A percentile compares a stretch with the other conserved stretches of the same genome.
Evolutionary conservation across 2,329 filamentous ascomycete genomes (phyloP).

Genomic region (Colletotrichum sp.): DNA sequence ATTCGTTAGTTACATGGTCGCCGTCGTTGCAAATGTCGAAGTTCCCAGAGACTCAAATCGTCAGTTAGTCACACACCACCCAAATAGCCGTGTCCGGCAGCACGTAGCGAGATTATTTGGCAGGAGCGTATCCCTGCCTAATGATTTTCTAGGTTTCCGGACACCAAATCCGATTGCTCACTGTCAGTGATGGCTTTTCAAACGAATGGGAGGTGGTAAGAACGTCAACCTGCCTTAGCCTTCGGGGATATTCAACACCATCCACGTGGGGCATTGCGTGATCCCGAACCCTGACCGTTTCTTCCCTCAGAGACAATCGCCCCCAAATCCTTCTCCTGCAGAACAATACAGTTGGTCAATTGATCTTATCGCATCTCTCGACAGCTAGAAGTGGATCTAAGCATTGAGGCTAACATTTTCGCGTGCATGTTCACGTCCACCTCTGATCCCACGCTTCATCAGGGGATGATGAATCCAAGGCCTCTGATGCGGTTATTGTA

Average conservation of each 20-base stretch:
- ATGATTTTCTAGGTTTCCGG: neutral
- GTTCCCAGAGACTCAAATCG: neutral
- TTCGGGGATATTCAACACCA: neutral
- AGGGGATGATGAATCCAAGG: neutral
- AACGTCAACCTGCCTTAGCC: neutral
- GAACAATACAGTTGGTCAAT: neutral
- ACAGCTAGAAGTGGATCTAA: neutral
- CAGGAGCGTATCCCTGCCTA: rapidly evolving
- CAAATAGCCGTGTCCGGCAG: neutral
- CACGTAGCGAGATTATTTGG: neutral
- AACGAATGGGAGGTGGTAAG: neutral
- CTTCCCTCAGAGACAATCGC: neutral
- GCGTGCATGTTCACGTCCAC: neutral
- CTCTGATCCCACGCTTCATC: neutral
- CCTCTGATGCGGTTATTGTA: neutral
- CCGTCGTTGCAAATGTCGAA: neutral
- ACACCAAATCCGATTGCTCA: neutral
- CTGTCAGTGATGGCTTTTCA: neutral
- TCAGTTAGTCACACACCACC: neutral
- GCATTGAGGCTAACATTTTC: neutral
- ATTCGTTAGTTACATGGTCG: rapidly evolving
- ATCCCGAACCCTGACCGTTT: neutral
- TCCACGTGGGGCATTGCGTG: slow-evolving; percentile 16
- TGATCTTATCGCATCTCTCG: neutral
- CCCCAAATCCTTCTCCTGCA: neutral